Base-by-base conservation (phyloP, 2,329 filamentous ascomycete species). In the Aspergillus sclerotialis region DNA sequence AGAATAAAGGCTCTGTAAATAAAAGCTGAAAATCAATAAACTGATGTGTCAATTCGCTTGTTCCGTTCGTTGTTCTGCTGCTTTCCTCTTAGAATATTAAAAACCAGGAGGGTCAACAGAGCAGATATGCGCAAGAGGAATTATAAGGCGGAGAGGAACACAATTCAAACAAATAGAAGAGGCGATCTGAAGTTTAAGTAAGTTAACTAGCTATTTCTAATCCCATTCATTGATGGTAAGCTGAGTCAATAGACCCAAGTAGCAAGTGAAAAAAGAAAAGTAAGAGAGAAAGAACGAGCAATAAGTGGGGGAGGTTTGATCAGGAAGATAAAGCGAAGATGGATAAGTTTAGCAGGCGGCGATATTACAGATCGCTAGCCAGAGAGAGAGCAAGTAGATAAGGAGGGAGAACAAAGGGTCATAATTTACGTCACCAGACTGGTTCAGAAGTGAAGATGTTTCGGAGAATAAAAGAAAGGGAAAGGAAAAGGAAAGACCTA, bases 121-220 rank as follows among this genome's bases (percentile, higher is more conserved):
- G n/a, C n/a, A n/a, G n/a, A n/a, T n/a, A n/a, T n/a, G n/a, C n/a
- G n/a, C 28, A 41, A 48, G 34, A 34, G 32, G 28, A 39, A 39
- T 35, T 35, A 38, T 32, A 43, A 40, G 38, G 40, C 15, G 30
- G 42, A 39, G 24, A 39, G 43, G 11, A n/a, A 28, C 11, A 12
- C 7, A 28, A 28, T 24, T 29, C 30, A 27, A 37, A 18, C 26
- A 17, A n/a, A n/a, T n/a, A n/a, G n/a, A n/a, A n/a, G n/a, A n/a
- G n/a, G n/a, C n/a, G n/a, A n/a, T n/a, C n/a, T n/a, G n/a, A n/a
- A n/a, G n/a, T n/a, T n/a, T n/a, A n/a, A n/a, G n/a, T n/a, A n/a
- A n/a, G n/a, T n/a, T n/a, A n/a, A n/a, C n/a, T n/a, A n/a, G n/a
- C n/a, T n/a, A n/a, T n/a, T n/a, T n/a, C n/a, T n/a, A n/a, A n/a